A percentile compares a stretch with the other conserved stretches of the same genome.
These are phyloP conservation scores for Rhizoclosmatium globosum DNA, from an alignment of 192 early-diverging fungal genomes.

Conservation along the genomic window DNA sequence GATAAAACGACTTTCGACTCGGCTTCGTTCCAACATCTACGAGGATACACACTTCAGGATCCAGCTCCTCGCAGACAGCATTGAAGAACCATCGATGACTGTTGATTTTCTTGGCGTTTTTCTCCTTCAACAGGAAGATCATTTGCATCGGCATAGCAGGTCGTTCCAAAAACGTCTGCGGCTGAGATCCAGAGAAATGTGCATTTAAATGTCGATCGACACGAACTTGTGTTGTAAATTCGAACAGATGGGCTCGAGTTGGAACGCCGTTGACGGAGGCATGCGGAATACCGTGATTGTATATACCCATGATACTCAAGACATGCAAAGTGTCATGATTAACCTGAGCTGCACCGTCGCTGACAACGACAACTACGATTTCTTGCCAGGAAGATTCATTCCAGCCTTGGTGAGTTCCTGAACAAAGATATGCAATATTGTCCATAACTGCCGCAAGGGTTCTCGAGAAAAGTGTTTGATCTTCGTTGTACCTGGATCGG, in stretches of 20 bases:
- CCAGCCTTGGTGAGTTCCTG: constrained; percentile 65
- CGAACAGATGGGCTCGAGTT: constrained; percentile 63
- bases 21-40: constrained; percentile 82
- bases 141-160: constrained; percentile 78
- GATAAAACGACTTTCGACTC: constrained; percentile 58
- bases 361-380: constrained; percentile 76
- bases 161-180: constrained; percentile 39
- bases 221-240: constrained; percentile 69
- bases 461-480: constrained; percentile 67
- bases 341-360: constrained; percentile 69
- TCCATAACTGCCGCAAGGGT: constrained; percentile 71
- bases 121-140: constrained; percentile 90
- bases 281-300: constrained; percentile 57
- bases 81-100: constrained; percentile 80
- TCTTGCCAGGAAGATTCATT: constrained; percentile 74
- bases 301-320: constrained; percentile 69
- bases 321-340: constrained; percentile 77
- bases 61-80: constrained; percentile 68
- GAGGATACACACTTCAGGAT: constrained; percentile 76
- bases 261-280: constrained; percentile 50
- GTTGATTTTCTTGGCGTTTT: constrained; percentile 88
- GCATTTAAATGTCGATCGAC: constrained; percentile 68
- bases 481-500: constrained; percentile 64
- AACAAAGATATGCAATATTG: constrained; percentile 73
- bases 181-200: constrained; percentile 57